phyloP scores from a whole-genome alignment of 495 filamentous ascomycete genomes.

The Massariosphaeria phaeospora region DNA sequence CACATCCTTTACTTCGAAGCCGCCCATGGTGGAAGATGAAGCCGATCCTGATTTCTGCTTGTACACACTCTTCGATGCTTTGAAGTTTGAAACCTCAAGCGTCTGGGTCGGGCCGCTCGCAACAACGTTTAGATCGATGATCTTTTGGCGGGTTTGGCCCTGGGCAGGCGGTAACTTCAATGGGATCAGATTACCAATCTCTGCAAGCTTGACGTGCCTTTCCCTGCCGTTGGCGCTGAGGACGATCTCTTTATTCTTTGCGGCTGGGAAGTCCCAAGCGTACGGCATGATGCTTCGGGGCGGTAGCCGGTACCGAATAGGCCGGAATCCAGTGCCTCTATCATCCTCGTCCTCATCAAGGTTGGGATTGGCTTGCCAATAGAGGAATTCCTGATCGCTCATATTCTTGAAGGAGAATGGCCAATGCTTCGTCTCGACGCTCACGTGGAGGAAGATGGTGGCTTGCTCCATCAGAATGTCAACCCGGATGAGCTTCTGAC shows the following conservation, averaged over 20 bases:
- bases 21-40: slow-evolving; percentile 57
- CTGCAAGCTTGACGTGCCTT: slow-evolving; percentile 84
- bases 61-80: slow-evolving; percentile 88
- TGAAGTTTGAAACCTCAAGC: slow-evolving; percentile 90
- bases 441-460: slow-evolving; percentile 89
- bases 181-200: slow-evolving; percentile 91
- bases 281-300: slow-evolving; percentile 98
- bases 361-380: slow-evolving; percentile 78
- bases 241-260: slow-evolving; percentile 90
- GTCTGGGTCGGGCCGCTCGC: slow-evolving; percentile 95
- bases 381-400: slow-evolving; percentile 91
- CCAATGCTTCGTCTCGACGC: slow-evolving; percentile 87
- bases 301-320: slow-evolving; percentile 87
- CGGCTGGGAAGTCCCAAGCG: slow-evolving; percentile 96
- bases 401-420: slow-evolving; percentile 98
- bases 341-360: slow-evolving; percentile 81
- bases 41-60: slow-evolving; percentile 62
- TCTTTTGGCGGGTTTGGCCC: slow-evolving; percentile 59
- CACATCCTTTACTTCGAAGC: slow-evolving; percentile 89
- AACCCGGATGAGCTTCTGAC: slow-evolving; percentile 79
- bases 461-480: slow-evolving; percentile 87
- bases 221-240: slow-evolving; percentile 74
- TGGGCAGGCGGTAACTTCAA: slow-evolving; percentile 68
- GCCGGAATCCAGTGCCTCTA: slow-evolving; percentile 71
- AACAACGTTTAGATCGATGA: slow-evolving; percentile 91